A percentile compares a stretch with the other conserved stretches of the same genome.
Evolutionary conservation across 805 yeast species (phyloP).

Genomic region (Wickerhamiella domercqiae): DNA sequence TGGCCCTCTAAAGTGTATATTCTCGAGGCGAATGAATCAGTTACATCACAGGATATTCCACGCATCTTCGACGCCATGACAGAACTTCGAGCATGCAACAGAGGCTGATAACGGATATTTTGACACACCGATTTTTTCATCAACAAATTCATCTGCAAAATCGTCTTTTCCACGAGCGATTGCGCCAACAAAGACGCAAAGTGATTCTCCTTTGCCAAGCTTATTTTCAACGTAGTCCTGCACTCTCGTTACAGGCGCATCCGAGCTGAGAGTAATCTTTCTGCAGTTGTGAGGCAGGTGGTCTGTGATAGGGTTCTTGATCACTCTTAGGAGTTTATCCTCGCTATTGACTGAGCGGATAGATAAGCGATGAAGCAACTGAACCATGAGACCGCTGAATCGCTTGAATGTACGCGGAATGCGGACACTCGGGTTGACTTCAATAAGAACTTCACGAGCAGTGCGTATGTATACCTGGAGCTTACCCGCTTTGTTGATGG

Average conservation of each 20-base stretch:
- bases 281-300: conserved; percentile 94
- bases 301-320: conserved; percentile 93
- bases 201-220: conserved; percentile 75
- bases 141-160: conserved; percentile 93
- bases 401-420: conserved; percentile 97
- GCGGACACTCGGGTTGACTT: conserved; percentile 90
- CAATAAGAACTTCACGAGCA: conserved; percentile 84
- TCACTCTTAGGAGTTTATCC: conserved; percentile 83
- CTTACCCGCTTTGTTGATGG: conserved; percentile 93
- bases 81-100: conserved; percentile 94
- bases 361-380: conserved; percentile 77
- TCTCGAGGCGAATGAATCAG: too few relatives aligned
- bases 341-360: conserved; percentile 91
- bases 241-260: conserved; percentile 74
- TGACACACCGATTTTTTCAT: conserved; percentile 90
- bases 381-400: conserved; percentile 96
- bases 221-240: conserved; percentile 65
- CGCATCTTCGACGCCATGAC: conserved; percentile 97
- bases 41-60: conserved; percentile 54
- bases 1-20: too few relatives aligned
- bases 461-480: conserved; percentile 94
- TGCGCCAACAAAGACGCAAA: conserved; percentile 97
- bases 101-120: conserved; percentile 94
- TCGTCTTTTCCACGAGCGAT: conserved; percentile 98
- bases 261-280: conserved; percentile 81